Percentiles rank a stretch among this genome's conserved stretches.
These are phyloP conservation scores for Leucaena leucocephala DNA, from an alignment of 306 rosid genomes.

Conservation along the genomic window DNA sequence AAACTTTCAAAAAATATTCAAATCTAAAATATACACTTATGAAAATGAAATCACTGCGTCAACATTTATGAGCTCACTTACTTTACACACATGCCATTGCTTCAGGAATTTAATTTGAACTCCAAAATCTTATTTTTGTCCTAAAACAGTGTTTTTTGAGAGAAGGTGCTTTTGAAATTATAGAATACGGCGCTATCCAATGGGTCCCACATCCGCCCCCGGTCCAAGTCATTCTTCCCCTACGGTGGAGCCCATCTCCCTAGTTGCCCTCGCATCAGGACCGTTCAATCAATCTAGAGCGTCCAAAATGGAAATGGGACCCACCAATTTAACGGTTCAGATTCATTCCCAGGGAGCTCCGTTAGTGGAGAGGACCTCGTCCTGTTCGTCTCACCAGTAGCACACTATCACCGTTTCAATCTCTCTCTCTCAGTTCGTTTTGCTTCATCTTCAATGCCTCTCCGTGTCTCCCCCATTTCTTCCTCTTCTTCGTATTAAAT, in stretches of 20 bases:
- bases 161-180: not conserved
- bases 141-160: too few species aligned
- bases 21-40: not conserved
- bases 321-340: slow-evolving; percentile 26
- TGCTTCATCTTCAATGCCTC: slow-evolving; percentile 12
- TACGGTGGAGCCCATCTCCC: not conserved
- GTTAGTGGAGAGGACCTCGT: slow-evolving; percentile 14
- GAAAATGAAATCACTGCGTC: not conserved
- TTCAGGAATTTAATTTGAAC: not conserved
- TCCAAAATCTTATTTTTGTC: not conserved
- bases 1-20: slow-evolving; percentile 5
- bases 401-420: not conserved
- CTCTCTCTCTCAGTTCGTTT: slow-evolving; percentile 2
- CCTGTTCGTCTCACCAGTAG: not conserved
- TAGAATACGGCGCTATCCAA: slow-evolving; percentile 5
- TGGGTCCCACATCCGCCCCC: not conserved
- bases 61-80: slow-evolving; percentile 16
- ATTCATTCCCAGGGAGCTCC: not conserved
- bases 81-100: not conserved
- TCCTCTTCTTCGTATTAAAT: slow-evolving; percentile 21
- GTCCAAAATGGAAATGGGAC: not conserved
- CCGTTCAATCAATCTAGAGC: slow-evolving; percentile 29
- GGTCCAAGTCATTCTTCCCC: slow-evolving; percentile 1
- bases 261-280: not conserved
- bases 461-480: not conserved